These are phyloP conservation scores for Mycena latifolia DNA, from an alignment of 768 basidiomycete species.

Conservation along the genomic window DNA sequence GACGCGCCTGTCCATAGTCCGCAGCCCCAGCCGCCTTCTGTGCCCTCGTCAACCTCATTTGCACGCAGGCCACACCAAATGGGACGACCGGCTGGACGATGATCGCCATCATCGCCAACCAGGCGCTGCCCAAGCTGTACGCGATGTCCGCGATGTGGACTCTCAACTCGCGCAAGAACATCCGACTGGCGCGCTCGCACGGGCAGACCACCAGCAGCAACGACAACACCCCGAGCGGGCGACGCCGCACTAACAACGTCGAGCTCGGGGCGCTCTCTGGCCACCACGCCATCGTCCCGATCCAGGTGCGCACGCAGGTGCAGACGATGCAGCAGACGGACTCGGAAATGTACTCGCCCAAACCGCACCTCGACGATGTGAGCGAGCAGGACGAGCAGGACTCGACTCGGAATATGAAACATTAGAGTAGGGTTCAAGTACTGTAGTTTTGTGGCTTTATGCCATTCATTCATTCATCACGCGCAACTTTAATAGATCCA, in stretches of 20 bases:
- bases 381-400: not conserved
- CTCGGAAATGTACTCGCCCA: not conserved
- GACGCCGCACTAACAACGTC: not conserved
- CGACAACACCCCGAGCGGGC: not conserved
- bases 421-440: too few species aligned
- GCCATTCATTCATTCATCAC: too few species aligned
- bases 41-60: not conserved
- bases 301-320: not conserved
- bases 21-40: not conserved
- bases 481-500: too few species aligned
- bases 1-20: not conserved
- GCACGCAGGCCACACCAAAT: not conserved
- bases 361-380: not conserved
- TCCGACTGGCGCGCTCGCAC: constrained; percentile 4
- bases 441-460: too few species aligned
- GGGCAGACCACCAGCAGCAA: not conserved
- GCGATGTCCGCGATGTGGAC: constrained; percentile 17
- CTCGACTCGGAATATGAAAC: too few species aligned
- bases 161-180: not conserved
- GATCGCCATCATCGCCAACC: not conserved
- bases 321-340: too few species aligned
- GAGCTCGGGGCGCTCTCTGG: not conserved
- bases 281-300: not conserved
- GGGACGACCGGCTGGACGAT: not conserved
- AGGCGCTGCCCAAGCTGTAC: constrained; percentile 3